Base-by-base conservation (phyloP, 1,284 basidiomycete genomes). In the Hymenochaete sp. region DNA sequence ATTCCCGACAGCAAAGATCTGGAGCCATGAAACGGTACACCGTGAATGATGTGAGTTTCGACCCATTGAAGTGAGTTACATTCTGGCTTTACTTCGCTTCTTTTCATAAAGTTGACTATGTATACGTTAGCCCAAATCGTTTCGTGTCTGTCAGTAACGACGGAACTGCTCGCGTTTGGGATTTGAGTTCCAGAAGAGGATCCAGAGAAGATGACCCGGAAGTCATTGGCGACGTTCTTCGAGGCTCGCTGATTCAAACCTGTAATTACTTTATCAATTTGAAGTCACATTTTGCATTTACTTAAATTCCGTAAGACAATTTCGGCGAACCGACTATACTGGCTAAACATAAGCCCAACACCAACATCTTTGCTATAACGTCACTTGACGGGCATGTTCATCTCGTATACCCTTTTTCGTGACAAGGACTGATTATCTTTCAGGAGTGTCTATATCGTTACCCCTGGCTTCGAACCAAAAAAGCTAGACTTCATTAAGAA, bases 221-320 rank as follows among this genome's bases (percentile, higher is more conserved):
- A 54, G 4, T 50, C 57, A 13, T 54, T 59, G 18, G 19, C 47
- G 19, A 54, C 45, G 13, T 32, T 52, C 8, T 43, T 64, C 25
- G 65, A 57, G 2, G 52, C 67, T 16, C 52, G 59, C 14, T 67
- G 58, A 44, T 49, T 48, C n/a, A n/a, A n/a, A n/a, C n/a, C n/a
- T n/a, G n/a, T n/a, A n/a, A n/a, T n/a, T n/a, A n/a, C n/a, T n/a
- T n/a, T n/a, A n/a, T n/a, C n/a, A n/a, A n/a, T n/a, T n/a, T n/a
- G n/a, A n/a, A n/a, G n/a, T n/a, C n/a, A n/a, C n/a, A n/a, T n/a
- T n/a, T n/a, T n/a, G n/a, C n/a, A n/a, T n/a, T n/a, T n/a, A n/a
- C n/a, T n/a, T n/a, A n/a, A n/a, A n/a, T n/a, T n/a, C n/a, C n/a
- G n/a, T n/a, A n/a, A n/a, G n/a, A n/a, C n/a, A n/a, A n/a, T n/a